phyloP scores from a whole-genome alignment of 306 rosid genomes.

The Lablab purpureus region DNA sequence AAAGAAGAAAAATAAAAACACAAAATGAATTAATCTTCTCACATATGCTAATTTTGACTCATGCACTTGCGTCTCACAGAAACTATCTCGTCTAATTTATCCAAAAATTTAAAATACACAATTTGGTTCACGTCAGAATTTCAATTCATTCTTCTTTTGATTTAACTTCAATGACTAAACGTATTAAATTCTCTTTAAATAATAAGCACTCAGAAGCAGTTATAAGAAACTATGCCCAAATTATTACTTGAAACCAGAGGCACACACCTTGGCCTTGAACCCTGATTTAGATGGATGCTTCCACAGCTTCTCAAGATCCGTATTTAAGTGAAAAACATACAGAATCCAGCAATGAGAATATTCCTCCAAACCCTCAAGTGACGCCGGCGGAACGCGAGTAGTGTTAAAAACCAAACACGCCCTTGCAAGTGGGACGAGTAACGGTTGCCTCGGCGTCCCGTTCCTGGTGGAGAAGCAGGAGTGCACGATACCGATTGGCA shows the following conservation, averaged over 20 bases:
- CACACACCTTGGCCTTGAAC: constrained; percentile 90
- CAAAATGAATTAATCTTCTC: background rate
- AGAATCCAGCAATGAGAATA: constrained; percentile 96
- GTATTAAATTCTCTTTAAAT: background rate
- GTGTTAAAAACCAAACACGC: constrained; percentile 81
- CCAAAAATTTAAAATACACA: background rate
- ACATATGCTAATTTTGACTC: background rate
- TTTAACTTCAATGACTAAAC: background rate
- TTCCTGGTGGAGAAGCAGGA: constrained; percentile 95
- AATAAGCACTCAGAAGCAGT: background rate
- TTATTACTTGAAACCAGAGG: constrained; percentile 8
- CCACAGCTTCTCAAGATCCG: constrained; percentile 91
- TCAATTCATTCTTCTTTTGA: background rate
- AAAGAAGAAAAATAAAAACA: background rate
- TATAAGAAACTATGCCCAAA: background rate
- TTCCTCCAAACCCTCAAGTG: constrained; percentile 86
- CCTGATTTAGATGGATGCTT: constrained; percentile 76
- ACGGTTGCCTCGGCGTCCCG: constrained; percentile 97
- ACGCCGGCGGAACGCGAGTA: constrained; percentile 82
- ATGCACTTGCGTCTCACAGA: background rate
- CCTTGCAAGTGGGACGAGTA: constrained; percentile 92
- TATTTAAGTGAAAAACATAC: constrained; percentile 91
- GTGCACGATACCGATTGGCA: constrained; percentile 77
- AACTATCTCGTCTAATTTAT: background rate
- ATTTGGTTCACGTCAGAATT: background rate